A percentile compares a stretch with the other conserved stretches of the same genome.
Evolutionary conservation across 441 rosid species (phyloP).

Genomic region (Euphorbia schlechtendalii): DNA sequence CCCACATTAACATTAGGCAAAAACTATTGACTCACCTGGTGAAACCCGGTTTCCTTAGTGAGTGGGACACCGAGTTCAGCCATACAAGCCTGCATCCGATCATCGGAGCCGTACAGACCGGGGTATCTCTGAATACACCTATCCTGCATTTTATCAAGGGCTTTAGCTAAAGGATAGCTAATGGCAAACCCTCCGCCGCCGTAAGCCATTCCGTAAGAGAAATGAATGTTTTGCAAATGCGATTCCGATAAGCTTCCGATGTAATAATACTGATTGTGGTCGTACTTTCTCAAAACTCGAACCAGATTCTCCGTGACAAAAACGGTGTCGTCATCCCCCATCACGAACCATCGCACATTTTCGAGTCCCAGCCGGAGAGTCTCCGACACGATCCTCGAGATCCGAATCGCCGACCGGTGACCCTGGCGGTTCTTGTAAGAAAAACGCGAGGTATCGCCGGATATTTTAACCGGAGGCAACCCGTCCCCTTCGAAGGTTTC

Average conservation of each 20-base stretch:
- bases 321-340: constrained; percentile 97
- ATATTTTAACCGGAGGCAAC: constrained; percentile 64
- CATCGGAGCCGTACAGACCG: constrained; percentile 91
- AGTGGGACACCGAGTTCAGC: constrained; percentile 99
- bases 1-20: not conserved
- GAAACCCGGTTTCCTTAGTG: constrained; percentile 93
- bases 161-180: constrained; percentile 83
- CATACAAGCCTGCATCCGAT: constrained; percentile 98
- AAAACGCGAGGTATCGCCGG: constrained; percentile 68
- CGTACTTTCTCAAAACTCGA: constrained; percentile 68
- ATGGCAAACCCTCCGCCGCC: constrained; percentile 98
- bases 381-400: constrained; percentile 87
- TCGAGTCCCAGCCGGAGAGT: constrained; percentile 55
- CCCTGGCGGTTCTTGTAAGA: constrained; percentile 72
- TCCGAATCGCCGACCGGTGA: constrained; percentile 88
- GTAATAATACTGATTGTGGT: constrained; percentile 80
- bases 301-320: constrained; percentile 75
- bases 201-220: constrained; percentile 97
- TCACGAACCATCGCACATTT: constrained; percentile 93
- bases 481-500: constrained; percentile 18
- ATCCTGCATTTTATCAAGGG: constrained; percentile 78
- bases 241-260: constrained; percentile 92
- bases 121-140: constrained; percentile 82
- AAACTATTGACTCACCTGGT: constrained; percentile 54
- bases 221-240: constrained; percentile 87